Base-by-base conservation (phyloP, 2,329 filamentous ascomycete species). In the Aspergillus ruber region DNA sequence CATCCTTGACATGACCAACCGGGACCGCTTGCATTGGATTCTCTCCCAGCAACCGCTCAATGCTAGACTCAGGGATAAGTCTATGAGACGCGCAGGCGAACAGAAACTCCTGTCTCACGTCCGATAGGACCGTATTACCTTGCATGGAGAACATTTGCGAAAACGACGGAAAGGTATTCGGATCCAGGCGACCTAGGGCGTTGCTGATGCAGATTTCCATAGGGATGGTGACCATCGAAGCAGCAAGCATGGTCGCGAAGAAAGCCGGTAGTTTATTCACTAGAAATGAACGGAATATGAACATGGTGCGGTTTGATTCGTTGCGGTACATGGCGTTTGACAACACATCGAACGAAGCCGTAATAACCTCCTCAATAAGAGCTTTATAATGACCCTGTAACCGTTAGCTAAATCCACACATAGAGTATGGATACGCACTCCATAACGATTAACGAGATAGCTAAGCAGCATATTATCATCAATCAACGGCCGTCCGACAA, bases 71-170 rank as follows among this genome's bases (percentile, higher is more conserved):
- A 0, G 84, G 81, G 20, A 97, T 83, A n/a, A 98, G 74, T 1
- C 84, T 83, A 65, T 97, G 90, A 35, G 96, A 76, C 46, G 88
- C 88, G 63, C 93, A 98, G 0, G 91, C 84, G 54, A 94, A 93
- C 36, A 95, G 80, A 56, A 97, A 97, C 51, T 96, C 74, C 70
- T 86, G 86, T 21, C 84, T 80, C 23, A 88, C 88, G 50, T 83
- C 79, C 23, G 82, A 80, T 2, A 86, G 72, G 33, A 78, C 74
- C 45, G 78, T 79, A 45, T 77, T 81, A 10, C 71, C 71, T 71
- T 63, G 75, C 75, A 81, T 80, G 44, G 81, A 76, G 50, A 84
- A 83, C 57, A 82, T 77, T 43, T 81, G 79, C 9, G 82, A 83
- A 46, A 85, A 76, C 0, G 82, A 80, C 4, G 82, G 81, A 54